Conservation (phyloP, 768 basidiomycete species). For the Phanerodontia chrysosporium region DNA sequence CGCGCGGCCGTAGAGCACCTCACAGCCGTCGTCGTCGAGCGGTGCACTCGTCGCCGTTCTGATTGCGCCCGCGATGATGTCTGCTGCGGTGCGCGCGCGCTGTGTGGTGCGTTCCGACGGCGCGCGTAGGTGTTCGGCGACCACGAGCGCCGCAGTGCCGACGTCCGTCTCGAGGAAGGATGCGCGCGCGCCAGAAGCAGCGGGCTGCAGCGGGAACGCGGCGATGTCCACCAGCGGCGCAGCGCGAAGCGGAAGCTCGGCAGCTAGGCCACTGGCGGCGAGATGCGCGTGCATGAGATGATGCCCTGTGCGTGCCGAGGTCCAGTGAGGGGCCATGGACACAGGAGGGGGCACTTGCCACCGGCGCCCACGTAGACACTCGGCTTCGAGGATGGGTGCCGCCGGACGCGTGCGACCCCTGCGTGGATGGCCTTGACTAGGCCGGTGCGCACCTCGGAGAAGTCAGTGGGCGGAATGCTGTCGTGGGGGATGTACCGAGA, state of each 20-base stretch:
- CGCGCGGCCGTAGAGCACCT: slow-evolving; percentile 56
- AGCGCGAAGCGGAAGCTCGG: neutral
- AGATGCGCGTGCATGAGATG: slow-evolving; percentile 20
- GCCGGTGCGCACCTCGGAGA: too few species aligned
- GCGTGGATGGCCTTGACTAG: too few species aligned
- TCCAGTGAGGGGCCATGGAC: neutral
- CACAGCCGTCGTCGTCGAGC: slow-evolving; percentile 44
- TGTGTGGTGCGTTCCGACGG: neutral
- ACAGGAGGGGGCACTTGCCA: slow-evolving; percentile 13
- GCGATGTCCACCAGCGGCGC: neutral
- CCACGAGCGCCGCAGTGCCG: slow-evolving; percentile 25
- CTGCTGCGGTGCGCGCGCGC: slow-evolving; percentile 9
- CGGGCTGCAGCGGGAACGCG: neutral
- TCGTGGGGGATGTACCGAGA: slow-evolving; percentile 18
- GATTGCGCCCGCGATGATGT: slow-evolving; percentile 13
- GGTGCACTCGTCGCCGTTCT: slow-evolving; percentile 9
- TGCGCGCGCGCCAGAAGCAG: slow-evolving; percentile 10
- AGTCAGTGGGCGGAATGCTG: slow-evolving; percentile 12
- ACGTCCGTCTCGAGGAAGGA: slow-evolving; percentile 28
- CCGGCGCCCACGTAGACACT: slow-evolving; percentile 19
- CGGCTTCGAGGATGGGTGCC: slow-evolving; percentile 15
- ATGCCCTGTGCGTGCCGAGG: slow-evolving; percentile 8
- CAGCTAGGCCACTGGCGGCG: slow-evolving; percentile 5
- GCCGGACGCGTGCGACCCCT: slow-evolving; percentile 17
- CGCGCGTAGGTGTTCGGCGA: slow-evolving; percentile 18